Evolutionary conservation across 768 basidiomycete genomes (phyloP), one percentile per base, ranked within the genome.

Genomic region (Cystobasidium ongulense): DNA sequence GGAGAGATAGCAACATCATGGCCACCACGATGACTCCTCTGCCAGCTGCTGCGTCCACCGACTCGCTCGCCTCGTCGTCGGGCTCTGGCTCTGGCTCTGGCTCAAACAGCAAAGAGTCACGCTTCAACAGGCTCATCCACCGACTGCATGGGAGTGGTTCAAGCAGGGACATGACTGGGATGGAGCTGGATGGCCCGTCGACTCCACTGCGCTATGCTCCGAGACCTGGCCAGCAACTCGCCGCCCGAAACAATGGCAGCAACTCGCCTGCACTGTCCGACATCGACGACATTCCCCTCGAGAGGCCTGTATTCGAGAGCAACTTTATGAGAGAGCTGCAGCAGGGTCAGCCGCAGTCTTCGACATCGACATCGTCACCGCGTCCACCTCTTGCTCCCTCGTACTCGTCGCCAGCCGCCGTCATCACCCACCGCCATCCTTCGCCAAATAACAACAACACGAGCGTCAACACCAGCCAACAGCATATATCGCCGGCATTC

Each of bases 281-380:
- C 54, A 46, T 57, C 27, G 68, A 71, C n/a, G 68, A 71, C 23
- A 71, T 46, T 15, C 68, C 68, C 7, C 33, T 71, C 15, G 50
- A 54, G 15, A 52, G 50, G 21, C 68, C 68, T 35, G 68, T 71
- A 1, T 71, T 71, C 36, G 68, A 71, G 68, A 57, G 52, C 31
- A 71, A 52, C 35, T 71, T 71, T 54, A 71, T 71, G 68, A 54
- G 68, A 53, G 68, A 71, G 39, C 54, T 71, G 36, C 50, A 71
- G 46, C 46, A 31, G 15, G 68, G 53, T 4, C 29, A 67, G 63
- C 8, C 39, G 27, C 7, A 10, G 25, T 7, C 41, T 11, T 39
- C 46, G n/a, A 21, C 65, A 17, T 38, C 36, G 5, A 43, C 21
- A 46, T 59, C 57, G 29, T 27, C 63, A 25, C 38, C 63, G 18